These are phyloP conservation scores for Diaporthe sp. DNA, from an alignment of 2,329 filamentous ascomycete genomes.

Conservation along the genomic window DNA sequence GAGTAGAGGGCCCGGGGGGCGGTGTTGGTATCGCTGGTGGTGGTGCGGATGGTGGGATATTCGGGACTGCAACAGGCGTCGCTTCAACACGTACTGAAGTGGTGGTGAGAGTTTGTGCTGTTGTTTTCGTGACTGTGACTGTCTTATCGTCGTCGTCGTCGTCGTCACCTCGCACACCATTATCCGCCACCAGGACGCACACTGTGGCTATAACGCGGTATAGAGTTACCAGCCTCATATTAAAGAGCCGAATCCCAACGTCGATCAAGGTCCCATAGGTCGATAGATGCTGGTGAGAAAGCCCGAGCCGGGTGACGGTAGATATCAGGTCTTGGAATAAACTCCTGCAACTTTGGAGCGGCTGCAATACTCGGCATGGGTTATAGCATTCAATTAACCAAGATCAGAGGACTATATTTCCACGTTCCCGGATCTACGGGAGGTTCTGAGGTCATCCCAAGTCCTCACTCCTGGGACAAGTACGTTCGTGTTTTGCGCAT, in stretches of 20 bases:
- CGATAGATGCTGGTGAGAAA: not conserved
- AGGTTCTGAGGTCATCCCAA: slow-evolving; percentile 14
- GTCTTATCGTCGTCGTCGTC: slow-evolving; percentile 12
- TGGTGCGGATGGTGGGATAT: not conserved
- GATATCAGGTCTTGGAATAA: not conserved
- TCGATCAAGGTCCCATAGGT: slow-evolving; percentile 12
- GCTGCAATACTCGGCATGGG: not conserved
- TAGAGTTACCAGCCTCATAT: slow-evolving; percentile 26
- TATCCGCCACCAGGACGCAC: slow-evolving; percentile 13
- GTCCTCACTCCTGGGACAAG: not conserved
- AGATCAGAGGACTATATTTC: slow-evolving; percentile 11
- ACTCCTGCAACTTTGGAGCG: not conserved
- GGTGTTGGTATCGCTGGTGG: not conserved
- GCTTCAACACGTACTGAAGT: not conserved
- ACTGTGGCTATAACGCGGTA: slow-evolving; percentile 19
- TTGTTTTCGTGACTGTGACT: not conserved
- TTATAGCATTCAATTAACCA: slow-evolving; percentile 2
- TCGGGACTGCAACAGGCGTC: not conserved
- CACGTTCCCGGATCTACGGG: not conserved
- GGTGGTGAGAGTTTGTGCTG: not conserved
- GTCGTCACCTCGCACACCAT: not conserved
- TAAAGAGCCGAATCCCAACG: not conserved
- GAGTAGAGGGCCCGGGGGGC: not conserved
- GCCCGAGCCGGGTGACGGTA: slow-evolving; percentile 1
- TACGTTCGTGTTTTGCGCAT: slow-evolving; percentile 23